These are phyloP conservation scores for Acer yangbiense DNA, from an alignment of 345 rosid genomes.

Conservation along the genomic window DNA sequence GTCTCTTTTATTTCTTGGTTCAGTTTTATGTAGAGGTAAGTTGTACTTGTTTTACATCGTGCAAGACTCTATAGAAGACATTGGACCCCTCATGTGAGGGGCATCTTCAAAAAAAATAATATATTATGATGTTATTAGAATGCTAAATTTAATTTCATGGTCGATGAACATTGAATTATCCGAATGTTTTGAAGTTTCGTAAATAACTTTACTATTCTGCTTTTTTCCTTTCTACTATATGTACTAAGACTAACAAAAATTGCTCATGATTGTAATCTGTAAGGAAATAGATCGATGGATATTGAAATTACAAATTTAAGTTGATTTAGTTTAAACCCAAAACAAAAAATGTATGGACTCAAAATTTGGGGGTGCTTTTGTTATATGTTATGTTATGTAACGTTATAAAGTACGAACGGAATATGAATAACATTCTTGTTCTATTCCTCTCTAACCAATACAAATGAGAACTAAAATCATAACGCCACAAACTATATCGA, in stretches of 20 bases:
- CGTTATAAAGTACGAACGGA: too few species aligned
- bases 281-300: too few species aligned
- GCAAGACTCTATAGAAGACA: conserved; percentile 39
- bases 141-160: conserved; percentile 27
- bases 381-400: too few species aligned
- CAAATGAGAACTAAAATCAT: too few species aligned
- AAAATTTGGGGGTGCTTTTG: too few species aligned
- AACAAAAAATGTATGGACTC: too few species aligned
- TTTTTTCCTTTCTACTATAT: not conserved
- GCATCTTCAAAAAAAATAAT: conserved; percentile 9
- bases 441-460: too few species aligned
- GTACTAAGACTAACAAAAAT: not conserved
- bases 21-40: conserved; percentile 41
- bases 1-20: conserved; percentile 30
- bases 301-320: too few species aligned
- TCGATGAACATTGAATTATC: conserved; percentile 25
- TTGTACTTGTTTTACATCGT: conserved; percentile 50
- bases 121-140: conserved; percentile 33
- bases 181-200: conserved; percentile 15
- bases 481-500: too few species aligned
- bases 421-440: too few species aligned
- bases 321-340: too few species aligned
- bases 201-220: not conserved
- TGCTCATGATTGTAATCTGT: not conserved
- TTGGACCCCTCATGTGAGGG: conserved; percentile 24